Base-by-base conservation (phyloP, 2,329 filamentous ascomycete genomes). In the Cladosporium halotolerans region DNA sequence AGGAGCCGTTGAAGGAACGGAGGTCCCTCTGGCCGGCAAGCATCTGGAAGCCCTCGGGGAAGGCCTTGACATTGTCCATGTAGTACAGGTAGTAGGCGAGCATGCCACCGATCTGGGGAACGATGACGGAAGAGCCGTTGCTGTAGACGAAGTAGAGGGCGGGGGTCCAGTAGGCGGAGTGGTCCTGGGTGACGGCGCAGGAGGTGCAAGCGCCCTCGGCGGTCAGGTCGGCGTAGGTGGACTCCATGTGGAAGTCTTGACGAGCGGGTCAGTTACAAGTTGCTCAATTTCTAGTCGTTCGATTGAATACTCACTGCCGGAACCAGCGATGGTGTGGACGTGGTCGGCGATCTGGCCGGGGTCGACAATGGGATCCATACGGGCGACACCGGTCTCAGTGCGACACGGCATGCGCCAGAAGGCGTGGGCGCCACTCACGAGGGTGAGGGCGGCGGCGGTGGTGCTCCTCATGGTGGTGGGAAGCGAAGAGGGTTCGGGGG, bases 321-420 rank as follows among this genome's bases (percentile, higher is more conserved):
- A 87, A 58, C 89, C 90, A 68, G 88, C 83, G 62, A 93, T 80
- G 13, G 82, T 75, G 70, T 96, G 90, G 18, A 80, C 79, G 70
- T 96, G 90, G 55, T 76, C 68, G 9, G 84, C 80, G 33, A 82
- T 58, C 16, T 64, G 62, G 46, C 82, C 84, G 2, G 79, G 79
- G 55, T 81, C 77, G 53, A 93, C 77, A 53, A 96, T 76, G 14
- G 89, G 89, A 66, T 96, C 89, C 39, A 95, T 76, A 54, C 88
- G 81, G 46, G 82, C 86, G 54, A 88, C 68, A 57, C 83, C 88
- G 59, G 83, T 76, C 44, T 80, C 79, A 53, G 83, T 84, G 61
- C 81, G 85, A 71, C 89, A 96, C 63, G 89, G 86, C 79, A 96
- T 87, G 67, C 90, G 88, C 88, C 88, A 96, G 72, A 96, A 96